A percentile compares a stretch with the other conserved stretches of the same genome.
phyloP scores from a whole-genome alignment of 805 yeast species.

The Yamadazyma ubonensis region DNA sequence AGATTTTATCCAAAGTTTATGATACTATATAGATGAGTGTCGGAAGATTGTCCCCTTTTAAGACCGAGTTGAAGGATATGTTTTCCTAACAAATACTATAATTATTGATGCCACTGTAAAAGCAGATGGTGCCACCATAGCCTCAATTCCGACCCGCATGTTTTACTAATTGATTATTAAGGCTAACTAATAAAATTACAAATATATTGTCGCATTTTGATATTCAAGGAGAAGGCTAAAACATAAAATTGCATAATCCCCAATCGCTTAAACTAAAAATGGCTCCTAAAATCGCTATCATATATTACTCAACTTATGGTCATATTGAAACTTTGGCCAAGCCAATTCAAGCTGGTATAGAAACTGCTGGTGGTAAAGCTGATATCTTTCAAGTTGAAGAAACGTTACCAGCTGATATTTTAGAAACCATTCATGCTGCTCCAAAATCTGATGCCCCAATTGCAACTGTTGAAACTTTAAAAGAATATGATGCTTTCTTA shows the following conservation, averaged over 20 bases:
- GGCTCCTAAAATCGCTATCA: constrained; percentile 59
- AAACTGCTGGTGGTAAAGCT: constrained; percentile 60
- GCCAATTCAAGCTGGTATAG: constrained; percentile 66
- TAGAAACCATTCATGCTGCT: constrained; percentile 15
- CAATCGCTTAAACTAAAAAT: background rate
- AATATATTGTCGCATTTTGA: background rate
- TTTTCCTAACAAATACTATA: too few relatives aligned
- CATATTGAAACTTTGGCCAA: constrained; percentile 72
- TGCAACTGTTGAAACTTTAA: constrained; percentile 58
- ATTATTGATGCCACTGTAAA: too few relatives aligned
- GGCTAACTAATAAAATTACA: background rate
- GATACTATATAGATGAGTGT: too few relatives aligned
- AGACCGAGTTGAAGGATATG: background rate
- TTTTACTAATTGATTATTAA: constrained; percentile 3
- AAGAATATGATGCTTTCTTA: constrained; percentile 67
- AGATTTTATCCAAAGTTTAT: background rate
- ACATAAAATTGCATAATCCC: background rate
- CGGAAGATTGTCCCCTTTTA: too few relatives aligned
- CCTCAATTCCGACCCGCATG: background rate
- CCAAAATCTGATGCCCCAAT: constrained; percentile 46
- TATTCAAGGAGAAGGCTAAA: background rate
- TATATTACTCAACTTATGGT: constrained; percentile 80
- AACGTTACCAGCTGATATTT: constrained; percentile 22
- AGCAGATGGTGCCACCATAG: background rate
- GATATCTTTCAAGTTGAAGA: constrained; percentile 78